Conservation (phyloP, 1,284 basidiomycete species). For the Cystobasidium slooffiae region DNA sequence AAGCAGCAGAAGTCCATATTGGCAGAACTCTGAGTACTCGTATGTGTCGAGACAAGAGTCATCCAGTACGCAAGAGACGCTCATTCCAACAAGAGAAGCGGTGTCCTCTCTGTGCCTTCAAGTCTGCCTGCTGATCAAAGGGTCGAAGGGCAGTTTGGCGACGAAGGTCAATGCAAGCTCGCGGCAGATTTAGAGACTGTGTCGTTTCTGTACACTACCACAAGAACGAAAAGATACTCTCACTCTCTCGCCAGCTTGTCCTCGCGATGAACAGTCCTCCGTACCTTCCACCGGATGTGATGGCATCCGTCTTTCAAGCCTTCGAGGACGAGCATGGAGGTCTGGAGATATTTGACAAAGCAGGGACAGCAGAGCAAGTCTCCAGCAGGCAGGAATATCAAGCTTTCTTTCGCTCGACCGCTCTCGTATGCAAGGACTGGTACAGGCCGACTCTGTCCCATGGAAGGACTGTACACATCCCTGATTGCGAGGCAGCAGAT, state of each 20-base stretch:
- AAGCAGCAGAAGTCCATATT: background rate
- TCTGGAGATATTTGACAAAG: too few species aligned
- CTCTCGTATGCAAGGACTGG: background rate
- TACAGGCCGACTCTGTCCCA: background rate
- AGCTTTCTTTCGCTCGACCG: background rate
- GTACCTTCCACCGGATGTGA: background rate
- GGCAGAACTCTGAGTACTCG: too few species aligned
- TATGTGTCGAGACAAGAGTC: too few species aligned
- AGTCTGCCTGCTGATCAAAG: too few species aligned
- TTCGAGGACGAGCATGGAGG: background rate
- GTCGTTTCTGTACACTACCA: too few species aligned
- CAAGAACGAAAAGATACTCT: too few species aligned
- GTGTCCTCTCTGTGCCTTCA: too few species aligned
- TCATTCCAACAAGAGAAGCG: too few species aligned
- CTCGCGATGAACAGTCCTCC: background rate
- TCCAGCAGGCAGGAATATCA: background rate
- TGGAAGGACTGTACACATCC: background rate
- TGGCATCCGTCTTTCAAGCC: background rate
- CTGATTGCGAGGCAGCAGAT: background rate
- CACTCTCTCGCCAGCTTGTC: background rate
- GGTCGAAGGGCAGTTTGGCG: too few species aligned
- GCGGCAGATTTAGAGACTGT: too few species aligned
- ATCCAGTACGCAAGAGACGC: too few species aligned
- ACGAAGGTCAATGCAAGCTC: too few species aligned
- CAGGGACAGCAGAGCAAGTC: background rate